A percentile compares a stretch with the other conserved stretches of the same genome.
Conservation (phyloP, 2,329 filamentous ascomycete genomes). For the Coleophoma cylindrospora region DNA sequence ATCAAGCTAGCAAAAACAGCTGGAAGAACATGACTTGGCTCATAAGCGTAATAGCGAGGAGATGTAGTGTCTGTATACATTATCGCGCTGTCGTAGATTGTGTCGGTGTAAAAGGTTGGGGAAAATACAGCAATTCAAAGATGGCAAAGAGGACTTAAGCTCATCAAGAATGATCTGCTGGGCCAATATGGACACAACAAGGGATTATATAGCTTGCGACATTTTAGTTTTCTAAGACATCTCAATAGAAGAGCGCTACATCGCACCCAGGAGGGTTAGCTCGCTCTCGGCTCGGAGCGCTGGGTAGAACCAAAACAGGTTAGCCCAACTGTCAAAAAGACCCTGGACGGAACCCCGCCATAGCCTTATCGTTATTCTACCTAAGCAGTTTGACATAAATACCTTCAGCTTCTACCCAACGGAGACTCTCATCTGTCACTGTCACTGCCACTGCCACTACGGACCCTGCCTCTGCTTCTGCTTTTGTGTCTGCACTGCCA, state of each 20-base stretch:
- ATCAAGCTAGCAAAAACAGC: slow-evolving; percentile 27
- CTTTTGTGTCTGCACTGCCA: too few relatives aligned
- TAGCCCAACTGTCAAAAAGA: background rate
- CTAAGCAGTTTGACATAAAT: background rate
- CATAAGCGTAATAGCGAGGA: slow-evolving; percentile 18
- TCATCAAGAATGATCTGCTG: background rate
- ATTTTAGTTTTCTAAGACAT: background rate
- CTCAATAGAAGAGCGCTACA: background rate
- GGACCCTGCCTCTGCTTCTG: too few relatives aligned
- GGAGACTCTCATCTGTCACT: too few relatives aligned
- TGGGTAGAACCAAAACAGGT: background rate
- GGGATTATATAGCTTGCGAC: background rate
- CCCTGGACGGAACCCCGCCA: background rate
- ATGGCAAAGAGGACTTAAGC: background rate
- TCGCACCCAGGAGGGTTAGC: background rate
- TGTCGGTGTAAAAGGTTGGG: background rate
- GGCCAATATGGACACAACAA: background rate
- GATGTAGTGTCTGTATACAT: background rate
- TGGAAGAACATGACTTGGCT: slow-evolving; percentile 27
- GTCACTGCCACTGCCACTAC: too few relatives aligned
- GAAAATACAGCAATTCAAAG: background rate
- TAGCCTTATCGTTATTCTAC: background rate
- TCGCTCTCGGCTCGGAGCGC: background rate
- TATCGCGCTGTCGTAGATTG: background rate
- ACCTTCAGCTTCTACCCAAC: background rate